Evolutionary conservation across 352 stramenopile genomes (phyloP), one percentile per base, ranked within the genome.

Genomic region (Globisporangium radiosum): DNA sequence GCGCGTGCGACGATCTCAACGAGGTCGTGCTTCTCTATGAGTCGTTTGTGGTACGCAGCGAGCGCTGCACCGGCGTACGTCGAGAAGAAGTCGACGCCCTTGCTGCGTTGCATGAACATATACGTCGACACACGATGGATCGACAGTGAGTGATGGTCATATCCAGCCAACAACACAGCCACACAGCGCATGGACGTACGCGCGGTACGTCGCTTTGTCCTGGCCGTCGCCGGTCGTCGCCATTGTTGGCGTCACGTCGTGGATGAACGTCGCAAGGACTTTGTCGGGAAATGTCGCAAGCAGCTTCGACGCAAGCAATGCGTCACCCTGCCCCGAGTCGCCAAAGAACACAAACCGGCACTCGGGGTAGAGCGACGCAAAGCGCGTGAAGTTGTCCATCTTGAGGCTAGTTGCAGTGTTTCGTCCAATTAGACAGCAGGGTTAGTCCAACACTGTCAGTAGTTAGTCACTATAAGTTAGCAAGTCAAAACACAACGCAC

Each of bases 321-420:
- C 78, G 56, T 94, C 85, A 11, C 85, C 85, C 67, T 94, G 85
- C 0, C 85, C 85, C 15, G 78, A 90, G 52, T 94, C 85, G 1
- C 85, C 85, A 54, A 94, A 91, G 63, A 94, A 94, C 6, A 94
- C 77, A 56, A 94, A 94, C 53, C 86, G 81, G 63, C 88, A 94
- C 60, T 94, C 85, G 8, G 85, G 85, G 60, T 92, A 94, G 11
- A 94, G 57, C 19, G 78, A 74, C 15, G 81, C 80, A 53, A 89
- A 91, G 43, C 85, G 80, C 55, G 66, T 73, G 50, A 94, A 94
- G 66, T 92, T 94, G 54, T 92, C 75, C 43, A 92, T 64, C 64
- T 94, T 94, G 48, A 91, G 60, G 48, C 70, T 91, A 40, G 2
- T 33, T 33, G 25, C 25, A 33, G 25, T 33, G 25, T 33, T 33